phyloP scores from a whole-genome alignment of 2,329 filamentous ascomycete species.

The Pseudocercospora fuligena region DNA sequence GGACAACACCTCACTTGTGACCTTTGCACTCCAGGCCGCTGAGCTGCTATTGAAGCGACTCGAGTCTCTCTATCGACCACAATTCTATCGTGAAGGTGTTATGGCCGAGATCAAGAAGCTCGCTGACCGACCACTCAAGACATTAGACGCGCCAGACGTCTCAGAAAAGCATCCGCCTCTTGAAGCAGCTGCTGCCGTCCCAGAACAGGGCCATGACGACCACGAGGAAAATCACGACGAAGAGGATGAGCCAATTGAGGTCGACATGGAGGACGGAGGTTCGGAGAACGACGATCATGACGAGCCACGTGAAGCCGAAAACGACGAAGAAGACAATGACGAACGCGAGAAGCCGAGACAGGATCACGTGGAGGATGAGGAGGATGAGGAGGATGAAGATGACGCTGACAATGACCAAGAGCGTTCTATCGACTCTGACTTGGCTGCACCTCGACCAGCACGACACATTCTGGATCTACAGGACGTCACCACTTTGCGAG shows the following conservation, averaged over 20 bases:
- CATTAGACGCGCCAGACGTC: slow-evolving; percentile 19
- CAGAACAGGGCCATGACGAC: slow-evolving; percentile 43
- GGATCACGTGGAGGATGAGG: slow-evolving; percentile 33
- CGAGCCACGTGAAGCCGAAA: slow-evolving; percentile 64
- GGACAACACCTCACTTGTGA: slow-evolving; percentile 85
- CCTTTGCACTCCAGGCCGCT: slow-evolving; percentile 84
- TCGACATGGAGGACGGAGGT: slow-evolving; percentile 32
- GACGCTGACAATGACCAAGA: slow-evolving; percentile 62
- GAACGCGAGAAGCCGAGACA: slow-evolving; percentile 27
- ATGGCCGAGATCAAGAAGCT: slow-evolving; percentile 88
- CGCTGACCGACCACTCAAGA: slow-evolving; percentile 54
- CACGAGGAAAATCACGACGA: slow-evolving; percentile 57
- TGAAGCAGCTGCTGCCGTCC: background rate
- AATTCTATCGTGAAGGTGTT: slow-evolving; percentile 96
- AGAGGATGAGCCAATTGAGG: slow-evolving; percentile 40
- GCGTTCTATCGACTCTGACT: slow-evolving; percentile 57
- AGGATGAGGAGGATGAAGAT: slow-evolving; percentile 53
- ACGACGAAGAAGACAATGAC: slow-evolving; percentile 49
- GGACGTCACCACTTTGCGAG: slow-evolving; percentile 74
- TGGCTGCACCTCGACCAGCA: slow-evolving; percentile 48
- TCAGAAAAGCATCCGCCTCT: slow-evolving; percentile 10
- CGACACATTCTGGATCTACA: slow-evolving; percentile 59
- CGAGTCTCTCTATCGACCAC: slow-evolving; percentile 87
- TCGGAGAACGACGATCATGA: slow-evolving; percentile 29
- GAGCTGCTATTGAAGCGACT: slow-evolving; percentile 85